Base-by-base conservation (phyloP, 179 eudicot genomes). In the Spinacia oleracea region DNA sequence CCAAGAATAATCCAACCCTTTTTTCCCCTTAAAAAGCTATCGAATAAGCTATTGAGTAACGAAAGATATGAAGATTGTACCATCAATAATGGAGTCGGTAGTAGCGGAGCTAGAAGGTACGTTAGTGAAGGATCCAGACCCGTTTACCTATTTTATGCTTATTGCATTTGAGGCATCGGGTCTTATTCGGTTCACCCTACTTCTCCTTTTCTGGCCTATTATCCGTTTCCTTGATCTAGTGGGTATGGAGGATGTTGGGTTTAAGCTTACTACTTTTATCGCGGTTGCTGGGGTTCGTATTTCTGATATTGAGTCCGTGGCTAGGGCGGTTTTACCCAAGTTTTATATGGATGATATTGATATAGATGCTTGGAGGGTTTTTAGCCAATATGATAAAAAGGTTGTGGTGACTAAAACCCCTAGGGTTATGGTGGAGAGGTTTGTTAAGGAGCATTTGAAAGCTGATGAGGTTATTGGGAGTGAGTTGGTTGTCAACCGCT, bases 141-240 rank as follows among this genome's bases (percentile, higher is more conserved):
- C 90, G 38, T 96, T 93, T 85, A 87, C 97, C 45, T 96, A 96
- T 85, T 96, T 90, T 88, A 96, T 96, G 99, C 74, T 96, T 18
- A 85, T 93, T 6, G 98, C 99, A 9, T 96, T 93, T 70, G 99
- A 96, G 84, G 97, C 99, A 0, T 93, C 97, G 15, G 98, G 98
- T 18, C 73, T 96, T 8, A 79, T 91, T 34, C 96, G 98, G 0
- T 96, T 96, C 65, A 75, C 90, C 6, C 18, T 91, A 9, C 82
- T 96, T 77, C 83, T 96, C 11, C 9, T 82, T 1, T 34, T 90
- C 4, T 96, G 97, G 97, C 99, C 99, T 0, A n/a, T 92, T 32
- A 79, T 92, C 21, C 78, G 81, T 1, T 56, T 89, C 7, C 83
- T 96, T 0, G 86, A 85, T 11, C 63, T 78, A 1, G 58, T 83